Base-by-base conservation (phyloP, 495 filamentous ascomycete genomes). In the Neurospora cerealis region DNA sequence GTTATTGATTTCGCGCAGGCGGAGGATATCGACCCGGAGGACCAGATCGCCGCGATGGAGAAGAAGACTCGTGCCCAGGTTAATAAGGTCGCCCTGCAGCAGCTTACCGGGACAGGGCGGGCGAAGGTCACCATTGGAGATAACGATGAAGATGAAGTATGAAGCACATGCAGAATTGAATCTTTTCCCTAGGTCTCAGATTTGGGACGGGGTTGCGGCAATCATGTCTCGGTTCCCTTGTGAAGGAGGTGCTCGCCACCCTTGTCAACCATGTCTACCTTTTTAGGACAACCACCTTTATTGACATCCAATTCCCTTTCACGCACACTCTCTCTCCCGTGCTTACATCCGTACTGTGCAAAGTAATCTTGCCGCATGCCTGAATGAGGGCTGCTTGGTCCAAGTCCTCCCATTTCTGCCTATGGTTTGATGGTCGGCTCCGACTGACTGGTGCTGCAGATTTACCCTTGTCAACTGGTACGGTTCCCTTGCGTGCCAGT, bases 31-130 rank as follows among this genome's bases (percentile, higher is more conserved):
- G 94, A 98, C 85, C 90, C 96, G 19, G 96, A 99, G 85, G 93
- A 94, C 80, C 94, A 97, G 84, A 95, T 99, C 78, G 90, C 91
- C 81, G 93, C 92, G 81, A 97, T 99, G 92, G 93, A 95, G 81
- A 91, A 93, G 87, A 99, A 97, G 87, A 91, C 94, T 78, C 91
- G 92, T 69, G 89, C 90, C 71, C 94, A 98, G 84, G 87, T 90
- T 77, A 91, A 94, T 84, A 94, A 92, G 83, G 90, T 98, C 78
- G 92, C 93, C 78, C 83, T 97, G 81, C 93, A 95, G 82, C 90
- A 91, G 81, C 90, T 98, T 78, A 94, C 91, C 74, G 92, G 91
- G 80, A 85, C 84, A 75, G 92, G 92, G 75, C 91, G 93, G 76
- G 96, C 91, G 82, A 97, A 93, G 84, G 93, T 98, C 83, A 93